A percentile compares a stretch with the other conserved stretches of the same genome.
Evolutionary conservation across 176 grass and related monocot genomes (phyloP).

Genomic region (Musa acuminata): DNA sequence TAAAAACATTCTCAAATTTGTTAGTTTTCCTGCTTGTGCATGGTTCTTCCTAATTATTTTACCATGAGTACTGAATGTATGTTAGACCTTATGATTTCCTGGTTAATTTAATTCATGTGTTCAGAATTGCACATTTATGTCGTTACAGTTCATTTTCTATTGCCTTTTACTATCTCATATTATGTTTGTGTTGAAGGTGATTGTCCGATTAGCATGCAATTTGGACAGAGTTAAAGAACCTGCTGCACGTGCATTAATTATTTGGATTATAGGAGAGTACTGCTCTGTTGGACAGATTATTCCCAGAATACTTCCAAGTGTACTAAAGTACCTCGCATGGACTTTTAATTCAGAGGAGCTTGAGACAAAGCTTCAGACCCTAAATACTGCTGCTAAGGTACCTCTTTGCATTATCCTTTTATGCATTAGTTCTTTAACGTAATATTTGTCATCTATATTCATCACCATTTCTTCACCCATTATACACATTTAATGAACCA

Average conservation of each 20-base stretch:
- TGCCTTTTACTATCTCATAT: slow-evolving; percentile 7
- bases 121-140: background rate
- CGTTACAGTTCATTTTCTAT: background rate
- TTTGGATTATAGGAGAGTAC: slow-evolving; percentile 88
- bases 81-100: background rate
- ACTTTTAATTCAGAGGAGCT: slow-evolving; percentile 60
- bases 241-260: slow-evolving; percentile 63
- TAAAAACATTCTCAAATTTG: background rate
- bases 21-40: background rate
- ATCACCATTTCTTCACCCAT: background rate
- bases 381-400: slow-evolving; percentile 88
- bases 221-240: slow-evolving; percentile 75
- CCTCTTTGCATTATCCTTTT: background rate
- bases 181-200: slow-evolving; percentile 52
- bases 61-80: background rate
- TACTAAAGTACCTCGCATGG: slow-evolving; percentile 86
- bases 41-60: background rate
- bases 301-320: slow-evolving; percentile 54
- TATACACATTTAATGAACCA: background rate
- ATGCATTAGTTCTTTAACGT: background rate
- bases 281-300: slow-evolving; percentile 57
- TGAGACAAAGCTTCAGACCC: slow-evolving; percentile 88
- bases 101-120: background rate
- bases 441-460: too few relatives aligned
- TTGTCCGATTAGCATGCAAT: slow-evolving; percentile 57